Percentiles rank a stretch among this genome's conserved stretches.
phyloP scores from a whole-genome alignment of 2,329 filamentous ascomycete species.

The Penicillium sp. region DNA sequence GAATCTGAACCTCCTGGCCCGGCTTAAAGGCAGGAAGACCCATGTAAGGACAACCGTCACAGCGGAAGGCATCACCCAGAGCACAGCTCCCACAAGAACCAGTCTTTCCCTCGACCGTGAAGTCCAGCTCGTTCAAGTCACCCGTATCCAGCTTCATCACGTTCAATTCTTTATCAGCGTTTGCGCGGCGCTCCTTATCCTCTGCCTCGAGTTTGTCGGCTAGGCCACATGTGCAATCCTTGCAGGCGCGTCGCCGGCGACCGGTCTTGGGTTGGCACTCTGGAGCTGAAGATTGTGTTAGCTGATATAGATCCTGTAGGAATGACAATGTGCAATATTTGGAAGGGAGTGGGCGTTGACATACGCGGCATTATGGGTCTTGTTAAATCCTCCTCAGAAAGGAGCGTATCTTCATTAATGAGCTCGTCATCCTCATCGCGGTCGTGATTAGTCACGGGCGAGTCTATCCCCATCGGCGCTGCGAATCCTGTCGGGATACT shows the following conservation, averaged over 20 bases:
- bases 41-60: conserved; percentile 75
- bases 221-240: conserved; percentile 95
- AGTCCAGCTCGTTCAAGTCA: conserved; percentile 82
- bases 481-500: conserved; percentile 39
- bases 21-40: conserved; percentile 95
- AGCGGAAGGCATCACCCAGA: conserved; percentile 83
- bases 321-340: not conserved
- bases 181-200: conserved; percentile 65
- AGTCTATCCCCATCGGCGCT: conserved; percentile 28
- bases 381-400: conserved; percentile 80
- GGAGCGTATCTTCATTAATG: conserved; percentile 84
- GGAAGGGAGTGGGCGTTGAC: conserved; percentile 35
- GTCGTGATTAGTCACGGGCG: conserved; percentile 39
- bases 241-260: conserved; percentile 84
- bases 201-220: conserved; percentile 83
- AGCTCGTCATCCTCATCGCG: conserved; percentile 73
- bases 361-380: conserved; percentile 76
- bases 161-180: conserved; percentile 58
- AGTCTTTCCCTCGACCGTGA: conserved; percentile 95
- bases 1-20: conserved; percentile 83
- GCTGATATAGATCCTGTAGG: not conserved
- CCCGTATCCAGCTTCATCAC: conserved; percentile 65
- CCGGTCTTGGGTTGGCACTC: conserved; percentile 82
- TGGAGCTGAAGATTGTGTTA: conserved; percentile 54
- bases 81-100: conserved; percentile 94